Conservation (phyloP, 1,284 basidiomycete genomes). For the Paramarasmius palmivorus region DNA sequence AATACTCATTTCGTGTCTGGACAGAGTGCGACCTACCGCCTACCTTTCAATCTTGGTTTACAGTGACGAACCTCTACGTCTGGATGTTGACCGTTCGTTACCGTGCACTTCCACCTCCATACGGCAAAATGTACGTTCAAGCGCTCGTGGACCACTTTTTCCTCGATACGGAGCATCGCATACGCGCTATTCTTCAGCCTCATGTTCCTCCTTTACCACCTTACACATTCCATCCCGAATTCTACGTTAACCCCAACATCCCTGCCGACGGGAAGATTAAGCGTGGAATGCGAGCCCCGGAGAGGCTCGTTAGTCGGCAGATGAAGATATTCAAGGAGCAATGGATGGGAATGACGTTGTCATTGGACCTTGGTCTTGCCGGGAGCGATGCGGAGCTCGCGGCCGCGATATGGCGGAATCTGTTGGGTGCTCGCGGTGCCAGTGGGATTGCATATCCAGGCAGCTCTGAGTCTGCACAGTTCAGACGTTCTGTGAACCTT, state of each 20-base stretch:
- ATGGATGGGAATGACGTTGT: constrained; percentile 83
- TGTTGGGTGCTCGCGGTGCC: constrained; percentile 80
- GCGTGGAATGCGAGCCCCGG: constrained; percentile 58
- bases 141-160: constrained; percentile 96
- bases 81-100: constrained; percentile 90
- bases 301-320: constrained; percentile 83
- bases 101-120: constrained; percentile 74
- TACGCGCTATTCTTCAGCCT: constrained; percentile 79
- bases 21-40: constrained; percentile 86
- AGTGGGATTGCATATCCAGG: constrained; percentile 56
- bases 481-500: constrained; percentile 66
- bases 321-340: constrained; percentile 94
- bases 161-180: constrained; percentile 90
- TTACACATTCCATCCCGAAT: constrained; percentile 41
- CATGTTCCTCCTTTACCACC: constrained; percentile 26
- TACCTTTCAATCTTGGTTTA: constrained; percentile 98
- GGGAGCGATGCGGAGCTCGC: constrained; percentile 81
- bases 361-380: constrained; percentile 81
- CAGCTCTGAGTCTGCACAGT: constrained; percentile 29
- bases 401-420: constrained; percentile 88
- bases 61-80: constrained; percentile 90
- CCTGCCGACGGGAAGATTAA: constrained; percentile 32
- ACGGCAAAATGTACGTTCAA: constrained; percentile 71
- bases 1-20: not conserved
- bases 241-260: constrained; percentile 52